Percentiles rank a stretch among this genome's conserved stretches.
phyloP scores from a whole-genome alignment of 2,329 filamentous ascomycete species.

The Cladorrhinum sp. region DNA sequence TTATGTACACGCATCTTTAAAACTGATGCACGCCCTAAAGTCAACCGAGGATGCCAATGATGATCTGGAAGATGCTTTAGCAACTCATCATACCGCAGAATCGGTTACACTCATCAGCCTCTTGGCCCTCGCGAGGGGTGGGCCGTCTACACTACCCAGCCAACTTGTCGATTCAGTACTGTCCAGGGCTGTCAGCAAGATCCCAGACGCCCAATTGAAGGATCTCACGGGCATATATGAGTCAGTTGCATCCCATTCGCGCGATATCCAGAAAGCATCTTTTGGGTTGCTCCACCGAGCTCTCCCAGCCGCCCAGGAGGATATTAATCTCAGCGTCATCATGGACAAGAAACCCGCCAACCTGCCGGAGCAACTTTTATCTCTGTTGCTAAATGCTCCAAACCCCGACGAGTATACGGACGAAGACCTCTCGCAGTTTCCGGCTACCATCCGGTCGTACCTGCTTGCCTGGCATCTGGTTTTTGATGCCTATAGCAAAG shows the following conservation, averaged over 20 bases:
- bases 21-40: constrained; percentile 63
- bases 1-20: constrained; percentile 68
- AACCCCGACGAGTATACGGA: constrained; percentile 65
- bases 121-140: constrained; percentile 51
- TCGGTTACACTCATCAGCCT: constrained; percentile 60
- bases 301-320: constrained; percentile 75
- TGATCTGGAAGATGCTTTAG: constrained; percentile 74
- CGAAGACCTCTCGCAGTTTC: constrained; percentile 65
- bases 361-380: constrained; percentile 81
- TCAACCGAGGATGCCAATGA: constrained; percentile 74
- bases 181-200: constrained; percentile 62
- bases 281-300: constrained; percentile 77
- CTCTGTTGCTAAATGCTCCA: constrained; percentile 76
- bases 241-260: constrained; percentile 71
- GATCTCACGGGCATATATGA: constrained; percentile 69
- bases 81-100: constrained; percentile 54
- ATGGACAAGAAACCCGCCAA: constrained; percentile 68
- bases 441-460: constrained; percentile 70
- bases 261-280: constrained; percentile 72
- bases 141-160: constrained; percentile 57
- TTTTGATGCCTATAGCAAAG: constrained; percentile 77
- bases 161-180: constrained; percentile 74
- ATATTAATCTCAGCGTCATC: constrained; percentile 74
- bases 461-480: constrained; percentile 85
- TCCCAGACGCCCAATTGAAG: constrained; percentile 60